phyloP scores from a whole-genome alignment of 1,139 yeast species.

The Magnusiomyces sp. region DNA sequence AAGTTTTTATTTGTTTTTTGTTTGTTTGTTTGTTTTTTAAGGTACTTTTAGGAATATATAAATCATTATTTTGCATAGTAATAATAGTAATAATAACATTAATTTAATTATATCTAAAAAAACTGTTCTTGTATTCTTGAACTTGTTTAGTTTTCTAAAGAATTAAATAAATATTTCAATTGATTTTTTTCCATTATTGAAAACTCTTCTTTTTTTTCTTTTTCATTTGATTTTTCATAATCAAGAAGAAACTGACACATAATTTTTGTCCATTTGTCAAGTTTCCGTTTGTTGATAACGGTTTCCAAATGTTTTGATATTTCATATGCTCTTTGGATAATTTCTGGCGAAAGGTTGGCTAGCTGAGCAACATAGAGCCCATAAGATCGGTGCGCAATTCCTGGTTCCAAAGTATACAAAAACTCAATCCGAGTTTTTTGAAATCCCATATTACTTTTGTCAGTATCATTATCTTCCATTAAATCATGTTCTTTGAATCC shows the following conservation, averaged over 20 bases:
- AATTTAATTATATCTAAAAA: too few species aligned
- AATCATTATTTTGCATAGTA: too few species aligned
- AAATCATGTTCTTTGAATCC: constrained; percentile 44
- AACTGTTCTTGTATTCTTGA: too few species aligned
- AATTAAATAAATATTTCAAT: too few species aligned
- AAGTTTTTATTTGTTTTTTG: too few species aligned
- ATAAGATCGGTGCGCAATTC: constrained; percentile 30
- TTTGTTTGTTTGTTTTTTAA: too few species aligned
- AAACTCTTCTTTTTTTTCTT: neutral
- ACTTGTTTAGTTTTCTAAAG: too few species aligned
- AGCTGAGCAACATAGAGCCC: constrained; percentile 34
- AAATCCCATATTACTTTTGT: constrained; percentile 13
- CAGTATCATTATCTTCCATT: constrained; percentile 11
- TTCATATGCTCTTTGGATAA: constrained; percentile 24
- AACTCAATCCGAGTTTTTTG: constrained; percentile 19
- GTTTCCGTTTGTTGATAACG: too few species aligned
- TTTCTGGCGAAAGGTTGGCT: constrained; percentile 28
- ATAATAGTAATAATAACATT: too few species aligned
- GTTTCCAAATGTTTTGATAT: constrained; percentile 12
- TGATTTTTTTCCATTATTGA: too few species aligned
- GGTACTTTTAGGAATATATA: too few species aligned
- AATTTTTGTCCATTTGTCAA: constrained; percentile 17
- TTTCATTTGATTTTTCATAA: neutral
- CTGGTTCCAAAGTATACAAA: constrained; percentile 28
- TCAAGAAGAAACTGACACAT: constrained; percentile 23